A percentile compares a stretch with the other conserved stretches of the same genome.
These are phyloP conservation scores for Metschnikowia picachoensis DNA, from an alignment of 805 yeast genomes.

Conservation along the genomic window DNA sequence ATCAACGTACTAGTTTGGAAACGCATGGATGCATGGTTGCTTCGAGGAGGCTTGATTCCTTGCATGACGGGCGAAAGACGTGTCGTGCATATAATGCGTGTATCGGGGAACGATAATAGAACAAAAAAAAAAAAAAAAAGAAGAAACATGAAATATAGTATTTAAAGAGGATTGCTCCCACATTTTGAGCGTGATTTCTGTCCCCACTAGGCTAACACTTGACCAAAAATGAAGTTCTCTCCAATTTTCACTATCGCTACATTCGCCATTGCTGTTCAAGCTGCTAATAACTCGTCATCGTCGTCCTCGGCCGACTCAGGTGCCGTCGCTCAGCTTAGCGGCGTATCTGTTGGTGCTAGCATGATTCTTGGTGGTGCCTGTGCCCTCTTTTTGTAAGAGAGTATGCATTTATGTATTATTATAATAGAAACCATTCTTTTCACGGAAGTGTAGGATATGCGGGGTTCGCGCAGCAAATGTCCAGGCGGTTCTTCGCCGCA, in stretches of 20 bases:
- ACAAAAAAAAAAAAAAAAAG: neutral
- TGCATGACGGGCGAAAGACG: neutral
- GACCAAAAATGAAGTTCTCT: conserved; percentile 19
- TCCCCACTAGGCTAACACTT: neutral
- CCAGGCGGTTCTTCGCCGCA: too few relatives aligned
- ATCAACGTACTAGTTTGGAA: neutral
- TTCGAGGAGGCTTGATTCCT: too few relatives aligned
- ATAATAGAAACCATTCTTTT: too few relatives aligned
- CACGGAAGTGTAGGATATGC: too few relatives aligned
- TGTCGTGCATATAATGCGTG: neutral
- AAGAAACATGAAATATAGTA: neutral
- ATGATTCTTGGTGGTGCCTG: conserved; percentile 20
- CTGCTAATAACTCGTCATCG: conserved; percentile 20
- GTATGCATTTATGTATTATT: neutral
- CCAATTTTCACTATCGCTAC: conserved; percentile 18
- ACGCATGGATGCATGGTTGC: neutral
- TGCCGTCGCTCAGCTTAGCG: conserved; percentile 14
- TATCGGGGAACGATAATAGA: neutral
- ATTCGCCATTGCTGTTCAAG: conserved; percentile 21
- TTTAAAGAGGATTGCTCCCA: neutral
- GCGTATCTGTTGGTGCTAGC: conserved; percentile 18
- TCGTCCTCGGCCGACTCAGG: conserved; percentile 11
- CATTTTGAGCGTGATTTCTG: neutral
- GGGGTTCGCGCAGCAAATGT: too few relatives aligned
- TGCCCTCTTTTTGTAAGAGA: conserved; percentile 16